These are phyloP conservation scores for Zymoseptoria tritici DNA, from an alignment of 2,329 filamentous ascomycete species.

Conservation along the genomic window DNA sequence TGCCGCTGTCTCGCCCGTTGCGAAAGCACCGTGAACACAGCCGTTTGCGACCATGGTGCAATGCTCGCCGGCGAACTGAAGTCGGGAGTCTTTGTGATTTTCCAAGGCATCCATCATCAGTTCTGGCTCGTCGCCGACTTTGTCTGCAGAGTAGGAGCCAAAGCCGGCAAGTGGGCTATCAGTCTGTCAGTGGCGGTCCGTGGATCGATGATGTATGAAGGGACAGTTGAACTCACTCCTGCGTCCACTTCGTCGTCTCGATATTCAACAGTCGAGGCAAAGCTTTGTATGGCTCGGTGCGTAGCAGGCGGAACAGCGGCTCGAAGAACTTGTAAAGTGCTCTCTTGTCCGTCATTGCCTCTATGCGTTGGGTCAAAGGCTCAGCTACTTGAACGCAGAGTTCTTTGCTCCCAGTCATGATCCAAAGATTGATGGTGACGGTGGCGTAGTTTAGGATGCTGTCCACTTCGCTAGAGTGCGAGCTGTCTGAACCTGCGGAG, in stretches of 20 bases:
- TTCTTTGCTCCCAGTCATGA: constrained; percentile 38
- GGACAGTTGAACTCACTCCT: constrained; percentile 21
- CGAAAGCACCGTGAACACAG: constrained; percentile 40
- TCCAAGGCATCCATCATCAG: constrained; percentile 32
- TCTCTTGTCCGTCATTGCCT: constrained; percentile 34
- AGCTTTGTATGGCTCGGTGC: constrained; percentile 39
- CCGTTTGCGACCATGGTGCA: constrained; percentile 37
- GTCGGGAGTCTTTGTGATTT: constrained; percentile 29
- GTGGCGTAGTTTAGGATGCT: constrained; percentile 39
- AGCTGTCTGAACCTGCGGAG: constrained; percentile 22
- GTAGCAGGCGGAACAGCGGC: constrained; percentile 38
- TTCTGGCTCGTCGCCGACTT: constrained; percentile 37
- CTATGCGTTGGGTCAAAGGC: constrained; percentile 39
- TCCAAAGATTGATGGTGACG: constrained; percentile 39
- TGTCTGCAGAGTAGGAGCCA: constrained; percentile 39
- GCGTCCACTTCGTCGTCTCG: constrained; percentile 40
- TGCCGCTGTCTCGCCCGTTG: constrained; percentile 37
- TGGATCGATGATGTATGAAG: background rate
- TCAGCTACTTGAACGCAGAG: constrained; percentile 40
- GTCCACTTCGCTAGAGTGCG: constrained; percentile 23
- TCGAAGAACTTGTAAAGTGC: constrained; percentile 38
- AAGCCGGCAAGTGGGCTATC: constrained; percentile 35
- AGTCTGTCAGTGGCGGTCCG: background rate
- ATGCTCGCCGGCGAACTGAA: constrained; percentile 37
- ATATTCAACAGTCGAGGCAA: constrained; percentile 34